Evolutionary conservation across 768 basidiomycete genomes (phyloP).

Genomic region (Trametes punicea): DNA sequence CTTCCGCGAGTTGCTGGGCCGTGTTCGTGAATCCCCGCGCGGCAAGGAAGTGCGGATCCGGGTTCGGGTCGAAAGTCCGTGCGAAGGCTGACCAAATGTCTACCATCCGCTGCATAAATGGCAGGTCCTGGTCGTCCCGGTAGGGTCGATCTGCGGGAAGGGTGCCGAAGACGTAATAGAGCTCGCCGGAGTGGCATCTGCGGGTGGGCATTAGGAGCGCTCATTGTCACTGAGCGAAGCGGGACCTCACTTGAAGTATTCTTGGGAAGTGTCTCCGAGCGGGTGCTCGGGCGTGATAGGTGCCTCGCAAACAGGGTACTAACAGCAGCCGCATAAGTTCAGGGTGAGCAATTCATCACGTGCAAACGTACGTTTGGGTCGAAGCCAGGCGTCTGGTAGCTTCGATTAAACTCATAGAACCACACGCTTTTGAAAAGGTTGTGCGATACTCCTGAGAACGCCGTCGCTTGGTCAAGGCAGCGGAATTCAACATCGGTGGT

Average conservation of each 20-base stretch:
- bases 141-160: slow-evolving; percentile 39
- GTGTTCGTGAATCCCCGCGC: slow-evolving; percentile 42
- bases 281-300: slow-evolving; percentile 41
- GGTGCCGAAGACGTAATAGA: slow-evolving; percentile 33
- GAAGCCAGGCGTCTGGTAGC: slow-evolving; percentile 39
- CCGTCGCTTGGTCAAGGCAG: slow-evolving; percentile 50
- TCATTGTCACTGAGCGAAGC: background rate
- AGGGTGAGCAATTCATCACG: no score
- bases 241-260: slow-evolving; percentile 42
- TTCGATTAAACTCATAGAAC: slow-evolving; percentile 47
- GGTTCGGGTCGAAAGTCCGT: slow-evolving; percentile 47
- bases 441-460: slow-evolving; percentile 40
- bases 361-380: slow-evolving; percentile 33
- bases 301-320: slow-evolving; percentile 41
- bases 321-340: background rate
- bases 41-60: slow-evolving; percentile 36
- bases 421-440: slow-evolving; percentile 40
- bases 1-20: slow-evolving; percentile 26
- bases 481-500: slow-evolving; percentile 45
- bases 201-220: background rate
- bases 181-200: slow-evolving; percentile 34
- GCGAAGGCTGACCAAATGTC: slow-evolving; percentile 49
- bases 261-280: slow-evolving; percentile 42
- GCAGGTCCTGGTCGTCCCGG: slow-evolving; percentile 45
- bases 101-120: slow-evolving; percentile 40